Evolutionary conservation across 1,139 yeast species (phyloP).

Genomic region (Saccharomyces hybrid): DNA sequence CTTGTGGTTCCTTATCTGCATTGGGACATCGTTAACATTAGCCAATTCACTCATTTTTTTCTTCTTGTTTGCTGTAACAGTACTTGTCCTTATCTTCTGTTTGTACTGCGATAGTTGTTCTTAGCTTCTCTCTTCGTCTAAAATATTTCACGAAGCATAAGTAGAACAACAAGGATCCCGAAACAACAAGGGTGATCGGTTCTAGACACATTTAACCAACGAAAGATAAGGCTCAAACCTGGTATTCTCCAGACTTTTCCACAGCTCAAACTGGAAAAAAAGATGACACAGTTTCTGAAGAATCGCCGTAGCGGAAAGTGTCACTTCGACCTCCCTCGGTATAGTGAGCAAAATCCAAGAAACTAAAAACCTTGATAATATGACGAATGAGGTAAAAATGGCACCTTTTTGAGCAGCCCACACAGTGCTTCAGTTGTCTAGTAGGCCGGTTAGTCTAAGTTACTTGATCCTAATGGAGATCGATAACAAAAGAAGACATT

Average conservation of each 20-base stretch:
- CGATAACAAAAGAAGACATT: background rate
- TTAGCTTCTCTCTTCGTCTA: background rate
- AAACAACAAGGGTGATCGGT: background rate
- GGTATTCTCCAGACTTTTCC: background rate
- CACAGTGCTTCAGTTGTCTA: background rate
- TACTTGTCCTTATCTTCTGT: background rate
- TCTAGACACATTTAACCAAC: background rate
- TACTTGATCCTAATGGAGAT: background rate
- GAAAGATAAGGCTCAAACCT: background rate
- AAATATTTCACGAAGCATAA: background rate
- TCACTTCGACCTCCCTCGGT: background rate
- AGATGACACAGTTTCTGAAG: background rate
- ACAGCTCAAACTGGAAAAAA: background rate
- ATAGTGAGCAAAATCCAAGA: background rate
- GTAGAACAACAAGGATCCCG: background rate
- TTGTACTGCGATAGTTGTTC: background rate
- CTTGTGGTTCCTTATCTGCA: slow-evolving; percentile 19
- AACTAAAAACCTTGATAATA: slow-evolving; percentile 1
- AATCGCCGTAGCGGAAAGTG: slow-evolving; percentile 1
- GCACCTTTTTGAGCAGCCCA: background rate
- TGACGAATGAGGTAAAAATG: background rate
- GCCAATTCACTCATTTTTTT: slow-evolving; percentile 3
- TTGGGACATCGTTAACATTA: slow-evolving; percentile 18
- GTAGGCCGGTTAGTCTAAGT: background rate
- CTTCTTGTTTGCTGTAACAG: background rate